Base-by-base conservation (phyloP, 2,329 filamentous ascomycete species). In the Verticillium alfalfae region DNA sequence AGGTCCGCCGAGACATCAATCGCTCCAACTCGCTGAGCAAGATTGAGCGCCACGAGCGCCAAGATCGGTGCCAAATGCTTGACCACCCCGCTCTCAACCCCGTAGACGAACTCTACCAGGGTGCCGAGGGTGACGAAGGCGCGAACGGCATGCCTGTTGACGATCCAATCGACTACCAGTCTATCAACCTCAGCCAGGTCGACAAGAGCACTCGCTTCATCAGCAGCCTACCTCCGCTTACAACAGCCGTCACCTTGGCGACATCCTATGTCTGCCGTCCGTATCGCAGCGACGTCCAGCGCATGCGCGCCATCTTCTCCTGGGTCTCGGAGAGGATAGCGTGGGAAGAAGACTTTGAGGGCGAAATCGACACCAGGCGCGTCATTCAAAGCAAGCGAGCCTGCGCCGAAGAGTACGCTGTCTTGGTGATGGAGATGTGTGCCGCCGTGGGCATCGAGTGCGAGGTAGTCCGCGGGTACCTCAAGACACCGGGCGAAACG, bases 191-290 rank as follows among this genome's bases (percentile, higher is more conserved):
- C 54, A 86, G 83, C 62, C 85, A 97, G 62, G 95, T 99, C 1
- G 95, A 99, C 79, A 99, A 99, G 76, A 97, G 93, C 71, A 91
- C 93, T 5, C 88, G 95, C 1, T 99, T 98, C 73, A 84, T 98
- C 65, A 91, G 87, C 70, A 92, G 86, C 67, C 81, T 97, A 16
- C 93, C 94, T 1, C 87, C 91, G 0, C 90, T 89, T 76, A 92
- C 90, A 0, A 97, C 91, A 16, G 88, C 94, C 0, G 85, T 89
- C 34, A 91, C 89, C 36, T 80, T 99, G 16, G 93, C 95, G 0
- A 95, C 95, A 62, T 92, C 89, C 1, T 97, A 97, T 71, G 88
- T 99, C 12, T 99, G 96, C 71, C 87, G 95, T 34, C 96, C 95
- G 0, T 97, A 97, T 73, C 85, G 93, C 63, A 97, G 92, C 74